A percentile compares a stretch with the other conserved stretches of the same genome.
These are phyloP conservation scores for Edaphochlamys debaryana DNA, from an alignment of 139 green algal genomes.

Conservation along the genomic window DNA sequence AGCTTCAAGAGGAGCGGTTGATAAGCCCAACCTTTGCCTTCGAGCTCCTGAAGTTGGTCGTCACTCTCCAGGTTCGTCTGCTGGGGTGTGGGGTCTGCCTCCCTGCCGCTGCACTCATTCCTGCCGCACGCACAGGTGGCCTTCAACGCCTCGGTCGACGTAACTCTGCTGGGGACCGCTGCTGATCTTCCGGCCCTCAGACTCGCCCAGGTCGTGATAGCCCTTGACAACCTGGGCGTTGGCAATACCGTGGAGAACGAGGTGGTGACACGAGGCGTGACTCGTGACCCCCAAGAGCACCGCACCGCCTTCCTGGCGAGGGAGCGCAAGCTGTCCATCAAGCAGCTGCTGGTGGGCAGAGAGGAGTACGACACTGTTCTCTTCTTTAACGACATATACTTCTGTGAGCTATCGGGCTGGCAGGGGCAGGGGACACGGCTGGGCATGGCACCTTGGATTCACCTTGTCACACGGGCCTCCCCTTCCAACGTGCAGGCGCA, in stretches of 20 bases:
- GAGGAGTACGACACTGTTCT: conserved; percentile 34
- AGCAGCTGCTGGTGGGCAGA: conserved; percentile 9
- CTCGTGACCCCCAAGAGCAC: conserved; percentile 5
- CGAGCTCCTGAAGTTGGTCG: conserved; percentile 25
- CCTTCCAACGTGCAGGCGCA: too few species aligned
- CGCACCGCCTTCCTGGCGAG: conserved; percentile 52
- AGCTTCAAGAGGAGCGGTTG: too few species aligned
- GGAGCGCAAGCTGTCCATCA: conserved; percentile 43
- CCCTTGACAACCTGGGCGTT: neutral
- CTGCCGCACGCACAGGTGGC: too few species aligned
- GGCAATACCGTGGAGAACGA: neutral
- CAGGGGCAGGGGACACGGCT: too few species aligned
- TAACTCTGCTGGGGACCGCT: conserved; percentile 61
- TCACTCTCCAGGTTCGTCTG: too few species aligned
- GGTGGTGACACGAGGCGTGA: neutral
- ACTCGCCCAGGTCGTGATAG: neutral
- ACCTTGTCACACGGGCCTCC: too few species aligned
- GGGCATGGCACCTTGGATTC: too few species aligned
- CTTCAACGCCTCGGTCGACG: conserved; percentile 12
- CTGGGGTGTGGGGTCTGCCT: too few species aligned
- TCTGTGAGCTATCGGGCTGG: too few species aligned
- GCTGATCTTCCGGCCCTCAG: conserved; percentile 29
- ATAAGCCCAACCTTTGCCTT: conserved; percentile 56
- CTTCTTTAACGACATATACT: conserved; percentile 66
- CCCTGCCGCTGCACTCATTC: too few species aligned